phyloP scores from a whole-genome alignment of 805 yeast genomes.

The Barnettozyma californica region DNA sequence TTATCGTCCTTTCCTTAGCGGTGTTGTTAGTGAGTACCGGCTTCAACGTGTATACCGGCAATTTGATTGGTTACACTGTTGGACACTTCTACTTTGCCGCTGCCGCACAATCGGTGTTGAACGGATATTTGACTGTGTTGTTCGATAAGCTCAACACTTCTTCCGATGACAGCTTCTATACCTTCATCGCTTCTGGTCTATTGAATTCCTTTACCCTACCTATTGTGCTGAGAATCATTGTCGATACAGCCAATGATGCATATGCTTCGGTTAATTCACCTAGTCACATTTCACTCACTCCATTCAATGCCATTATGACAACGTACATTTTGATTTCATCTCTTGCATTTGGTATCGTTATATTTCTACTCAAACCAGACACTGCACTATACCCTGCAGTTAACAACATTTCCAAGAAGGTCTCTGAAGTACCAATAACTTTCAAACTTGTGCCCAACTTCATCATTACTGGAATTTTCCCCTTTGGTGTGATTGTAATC shows the following conservation, averaged over 20 bases:
- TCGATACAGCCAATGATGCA: conserved; percentile 13
- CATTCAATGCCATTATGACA: conserved; percentile 3
- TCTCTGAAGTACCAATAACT: conserved; percentile 24
- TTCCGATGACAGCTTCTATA: neutral
- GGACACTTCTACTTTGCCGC: conserved; percentile 13
- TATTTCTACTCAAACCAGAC: conserved; percentile 10
- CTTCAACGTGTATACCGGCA: conserved; percentile 3
- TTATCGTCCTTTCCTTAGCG: conserved; percentile 7
- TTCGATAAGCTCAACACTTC: conserved; percentile 12
- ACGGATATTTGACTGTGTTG: conserved; percentile 17
- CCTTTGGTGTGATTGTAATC: conserved; percentile 24
- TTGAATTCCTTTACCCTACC: conserved; percentile 23
- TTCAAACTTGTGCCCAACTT: conserved; percentile 23
- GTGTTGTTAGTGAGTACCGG: conserved; percentile 11
- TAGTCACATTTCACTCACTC: conserved; percentile 10
- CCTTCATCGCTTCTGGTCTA: neutral
- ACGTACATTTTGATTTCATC: conserved; percentile 13
- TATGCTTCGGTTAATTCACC: conserved; percentile 24
- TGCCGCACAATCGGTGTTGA: conserved; percentile 14
- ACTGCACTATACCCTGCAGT: conserved; percentile 3
- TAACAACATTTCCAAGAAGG: conserved; percentile 18
- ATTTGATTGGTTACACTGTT: neutral
- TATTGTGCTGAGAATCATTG: conserved; percentile 6
- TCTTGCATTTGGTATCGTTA: conserved; percentile 11
- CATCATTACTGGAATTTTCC: conserved; percentile 26